Evolutionary conservation across 2,329 filamentous ascomycete genomes (phyloP).

Genomic region (Aureobasidium subglaciale): DNA sequence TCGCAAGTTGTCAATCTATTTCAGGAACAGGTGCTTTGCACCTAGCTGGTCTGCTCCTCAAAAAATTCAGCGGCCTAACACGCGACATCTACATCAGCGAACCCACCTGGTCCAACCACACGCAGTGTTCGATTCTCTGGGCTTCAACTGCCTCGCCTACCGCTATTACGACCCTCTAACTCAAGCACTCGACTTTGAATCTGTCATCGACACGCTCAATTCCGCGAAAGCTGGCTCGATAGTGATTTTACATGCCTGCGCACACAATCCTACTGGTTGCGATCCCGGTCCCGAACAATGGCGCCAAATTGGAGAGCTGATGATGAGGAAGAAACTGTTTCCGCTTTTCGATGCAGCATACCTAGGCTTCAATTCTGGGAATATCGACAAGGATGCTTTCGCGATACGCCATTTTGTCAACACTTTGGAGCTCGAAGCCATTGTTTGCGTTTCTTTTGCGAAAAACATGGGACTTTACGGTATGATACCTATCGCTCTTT

Average conservation of each 20-base stretch:
- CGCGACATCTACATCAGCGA: conserved; percentile 33
- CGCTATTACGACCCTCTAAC: conserved; percentile 49
- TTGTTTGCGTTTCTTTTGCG: conserved; percentile 46
- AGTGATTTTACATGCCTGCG: conserved; percentile 37
- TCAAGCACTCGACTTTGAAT: conserved; percentile 83
- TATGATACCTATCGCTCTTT: conserved; percentile 66
- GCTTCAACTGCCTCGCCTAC: conserved; percentile 27
- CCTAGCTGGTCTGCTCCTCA: conserved; percentile 30
- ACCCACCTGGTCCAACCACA: conserved; percentile 40
- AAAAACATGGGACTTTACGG: conserved; percentile 66
- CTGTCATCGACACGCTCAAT: conserved; percentile 83
- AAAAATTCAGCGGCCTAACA: conserved; percentile 22
- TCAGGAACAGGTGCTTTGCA: conserved; percentile 38
- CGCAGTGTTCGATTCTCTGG: conserved; percentile 30
- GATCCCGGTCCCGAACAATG: conserved; percentile 33
- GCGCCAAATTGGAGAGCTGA: conserved; percentile 24
- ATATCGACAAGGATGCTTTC: conserved; percentile 28
- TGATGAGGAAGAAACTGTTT: conserved; percentile 23
- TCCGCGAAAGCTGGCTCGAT: conserved; percentile 51
- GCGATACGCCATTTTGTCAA: conserved; percentile 29
- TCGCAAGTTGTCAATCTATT: conserved; percentile 31
- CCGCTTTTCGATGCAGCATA: conserved; percentile 32
- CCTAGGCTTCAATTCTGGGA: conserved; percentile 28
- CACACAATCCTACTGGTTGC: conserved; percentile 39
- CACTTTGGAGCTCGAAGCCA: conserved; percentile 37